Evolutionary conservation across 352 stramenopile genomes (phyloP), one percentile per base, ranked within the genome.

Genomic region (Blastocystis sp.): DNA sequence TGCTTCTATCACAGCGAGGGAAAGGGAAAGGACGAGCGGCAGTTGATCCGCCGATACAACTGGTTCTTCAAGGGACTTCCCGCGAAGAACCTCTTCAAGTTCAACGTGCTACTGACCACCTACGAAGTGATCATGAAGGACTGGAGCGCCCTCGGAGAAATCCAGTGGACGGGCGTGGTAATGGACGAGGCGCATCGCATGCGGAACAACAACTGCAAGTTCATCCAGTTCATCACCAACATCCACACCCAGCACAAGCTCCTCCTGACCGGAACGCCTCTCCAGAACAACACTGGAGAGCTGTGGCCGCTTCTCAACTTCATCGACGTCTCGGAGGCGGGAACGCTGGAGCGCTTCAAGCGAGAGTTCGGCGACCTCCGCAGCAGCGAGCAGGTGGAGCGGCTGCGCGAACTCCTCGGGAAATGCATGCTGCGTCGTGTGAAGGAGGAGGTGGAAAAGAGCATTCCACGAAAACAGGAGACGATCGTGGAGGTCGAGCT

Each of bases 361-460:
- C 78, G 88, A 42, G 86, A 88, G 48, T 69, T 97, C 89, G 96
- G 96, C 38, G 96, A 98, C 84, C 91, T 99, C 87, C 94, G 93
- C 81, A 97, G 94, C 72, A 91, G 92, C 29, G 91, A 94, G 84
- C 94, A 99, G 88, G 96, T 95, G 21, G 90, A 91, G 67, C 88
- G 93, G 49, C 88, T 99, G 69, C 94, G 98, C 75, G 92, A 97
- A 87, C 87, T 95, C 7, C 90, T 96, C 71, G 87, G 93, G 53
- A 94, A 95, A 0, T 98, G 97, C 89, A 97, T 99, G 89, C 88
- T 99, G 53, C 92, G 96, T 75, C 90, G 96, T 72, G 88, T 98
- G 1, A 99, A 99, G 88, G 95, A 97, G 59, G 95, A 99, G 89
- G 96, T 99, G 2, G 96, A 99, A 87, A 98, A 98, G 87, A 96